Conservation (phyloP, 2,329 filamentous ascomycete species). For the Aureobasidium sp. region DNA sequence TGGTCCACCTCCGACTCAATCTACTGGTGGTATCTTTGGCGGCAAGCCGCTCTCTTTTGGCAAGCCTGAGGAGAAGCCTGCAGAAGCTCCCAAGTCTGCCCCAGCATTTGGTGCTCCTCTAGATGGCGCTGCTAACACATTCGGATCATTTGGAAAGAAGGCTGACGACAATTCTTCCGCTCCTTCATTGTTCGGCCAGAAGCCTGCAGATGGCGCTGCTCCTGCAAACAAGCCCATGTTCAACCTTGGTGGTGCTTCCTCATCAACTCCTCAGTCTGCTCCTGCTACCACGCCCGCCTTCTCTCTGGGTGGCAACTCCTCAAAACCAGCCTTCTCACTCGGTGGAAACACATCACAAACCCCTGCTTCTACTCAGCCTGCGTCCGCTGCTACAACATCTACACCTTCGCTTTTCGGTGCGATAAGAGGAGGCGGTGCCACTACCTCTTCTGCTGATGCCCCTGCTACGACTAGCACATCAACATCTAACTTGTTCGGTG, state of each 20-base stretch:
- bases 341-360: constrained; percentile 3
- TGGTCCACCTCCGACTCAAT: constrained; percentile 23
- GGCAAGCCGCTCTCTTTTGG: constrained; percentile 18
- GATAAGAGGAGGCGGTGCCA: background rate
- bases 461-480: constrained; percentile 16
- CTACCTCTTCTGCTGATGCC: background rate
- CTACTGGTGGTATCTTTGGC: constrained; percentile 18
- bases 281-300: background rate
- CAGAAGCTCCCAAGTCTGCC: constrained; percentile 18
- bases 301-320: constrained; percentile 1
- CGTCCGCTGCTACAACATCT: constrained; percentile 12
- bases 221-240: constrained; percentile 5
- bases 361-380: background rate
- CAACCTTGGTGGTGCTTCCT: constrained; percentile 7
- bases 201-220: constrained; percentile 6
- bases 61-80: constrained; percentile 17
- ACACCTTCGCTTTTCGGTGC: constrained; percentile 13
- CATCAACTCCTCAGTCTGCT: background rate
- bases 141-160: background rate
- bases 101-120: background rate
- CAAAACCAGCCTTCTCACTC: constrained; percentile 27
- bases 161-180: background rate
- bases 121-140: background rate
- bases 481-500: constrained; percentile 26
- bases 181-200: constrained; percentile 16